Conservation (phyloP, 305 asterid genomes). For the Fraxinus xanthoxyloides region DNA sequence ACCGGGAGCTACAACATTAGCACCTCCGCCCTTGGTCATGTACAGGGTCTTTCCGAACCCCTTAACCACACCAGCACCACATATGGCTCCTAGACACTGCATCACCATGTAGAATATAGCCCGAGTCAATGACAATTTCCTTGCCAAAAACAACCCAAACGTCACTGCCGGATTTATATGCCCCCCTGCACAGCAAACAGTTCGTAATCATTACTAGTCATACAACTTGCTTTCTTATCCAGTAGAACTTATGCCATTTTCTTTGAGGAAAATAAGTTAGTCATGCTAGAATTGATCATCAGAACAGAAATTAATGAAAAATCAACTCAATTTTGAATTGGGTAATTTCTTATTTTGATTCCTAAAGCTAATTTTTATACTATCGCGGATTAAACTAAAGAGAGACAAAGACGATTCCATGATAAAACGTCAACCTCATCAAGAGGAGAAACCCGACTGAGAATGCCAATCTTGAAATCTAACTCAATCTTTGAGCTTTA, state of each 20-base stretch:
- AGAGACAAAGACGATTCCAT: neutral
- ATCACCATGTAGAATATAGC: conserved; percentile 44
- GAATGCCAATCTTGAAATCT: neutral
- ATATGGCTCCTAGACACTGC: conserved; percentile 45
- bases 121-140: conserved; percentile 37
- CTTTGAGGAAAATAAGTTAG: neutral
- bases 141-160: conserved; percentile 38
- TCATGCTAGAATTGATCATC: neutral
- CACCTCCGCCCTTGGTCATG: conserved; percentile 42
- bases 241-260: neutral
- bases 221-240: neutral
- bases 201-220: neutral
- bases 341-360: neutral
- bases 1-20: conserved; percentile 33
- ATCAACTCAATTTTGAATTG: neutral
- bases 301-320: neutral
- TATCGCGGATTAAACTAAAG: neutral
- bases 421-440: neutral
- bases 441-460: neutral
- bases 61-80: conserved; percentile 49
- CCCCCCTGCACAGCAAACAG: conserved; percentile 26
- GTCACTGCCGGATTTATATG: conserved; percentile 49
- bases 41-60: conserved; percentile 37
- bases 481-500: neutral
- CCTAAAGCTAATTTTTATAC: neutral